Evolutionary conservation across 2,329 filamentous ascomycete species (phyloP), one percentile per base, ranked within the genome.

Genomic region (Cadophora sp.): DNA sequence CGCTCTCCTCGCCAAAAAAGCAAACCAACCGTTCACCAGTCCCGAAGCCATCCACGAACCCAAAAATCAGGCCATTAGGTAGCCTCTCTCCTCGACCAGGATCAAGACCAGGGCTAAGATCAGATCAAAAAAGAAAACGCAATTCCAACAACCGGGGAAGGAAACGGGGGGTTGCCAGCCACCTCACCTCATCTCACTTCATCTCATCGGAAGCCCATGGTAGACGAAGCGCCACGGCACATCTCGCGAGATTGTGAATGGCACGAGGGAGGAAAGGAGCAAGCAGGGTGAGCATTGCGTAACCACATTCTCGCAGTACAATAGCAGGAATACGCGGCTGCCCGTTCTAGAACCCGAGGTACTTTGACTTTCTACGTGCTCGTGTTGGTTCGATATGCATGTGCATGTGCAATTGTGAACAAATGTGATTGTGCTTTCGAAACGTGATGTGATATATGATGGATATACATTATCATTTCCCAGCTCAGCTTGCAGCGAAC

Each of bases 401-500:
- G 18, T 20, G 7, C 18, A 48, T 20, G 20, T 30, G 22, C 22
- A 30, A 24, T 41, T 16, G 11, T 58, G 55, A 58, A 16, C 3
- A 47, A 16, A 47, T 1, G 20, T 45, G 20, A n/a, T 47, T 47
- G 58, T 33, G 58, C n/a, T n/a, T n/a, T n/a, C n/a, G n/a, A n/a
- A n/a, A 60, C 36, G 43, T 36, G 58, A 60, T 48, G 24, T 48
- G 55, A 43, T 43, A 58, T 58, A 36, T 58, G 55, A 58, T 41
- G n/a, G 39, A 60, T 48, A 48, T 36, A 60, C 58, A 60, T 60
- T 60, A 60, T 60, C 43, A 48, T 60, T 60, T 47, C 41, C 58
- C 22, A 43, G 53, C 53, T 56, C 7, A 22, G 36, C 20, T 9
- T 58, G 33, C 33, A 58, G 33, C 33, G 0, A 58, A 13, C 45